Conservation (phyloP, 106 monocot species). For the Chionographis japonica region DNA sequence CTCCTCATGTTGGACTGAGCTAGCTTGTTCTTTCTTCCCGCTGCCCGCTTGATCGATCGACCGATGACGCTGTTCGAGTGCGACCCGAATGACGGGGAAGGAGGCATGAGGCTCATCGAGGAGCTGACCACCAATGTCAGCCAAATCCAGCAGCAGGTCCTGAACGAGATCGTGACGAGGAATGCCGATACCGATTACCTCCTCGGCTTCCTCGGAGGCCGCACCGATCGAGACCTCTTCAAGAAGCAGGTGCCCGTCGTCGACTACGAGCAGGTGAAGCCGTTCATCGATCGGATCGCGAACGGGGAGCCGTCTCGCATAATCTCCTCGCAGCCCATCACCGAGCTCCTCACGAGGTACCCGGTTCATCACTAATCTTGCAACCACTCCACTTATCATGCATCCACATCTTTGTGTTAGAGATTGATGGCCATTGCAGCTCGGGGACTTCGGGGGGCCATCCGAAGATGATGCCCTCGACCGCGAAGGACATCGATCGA, state of each 20-base stretch:
- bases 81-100: constrained; percentile 63
- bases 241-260: constrained; percentile 51
- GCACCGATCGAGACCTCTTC: constrained; percentile 24
- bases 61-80: constrained; percentile 32
- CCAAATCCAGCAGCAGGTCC: constrained; percentile 40
- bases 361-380: neutral
- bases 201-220: constrained; percentile 32
- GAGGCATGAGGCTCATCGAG: constrained; percentile 42
- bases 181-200: constrained; percentile 60
- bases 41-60: neutral
- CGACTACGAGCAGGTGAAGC: constrained; percentile 65
- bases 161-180: constrained; percentile 41
- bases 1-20: neutral
- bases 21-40: neutral
- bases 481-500: constrained; percentile 62
- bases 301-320: constrained; percentile 51
- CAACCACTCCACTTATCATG: too few species aligned
- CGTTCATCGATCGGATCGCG: constrained; percentile 66
- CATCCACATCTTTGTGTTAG: too few species aligned
- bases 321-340: constrained; percentile 58
- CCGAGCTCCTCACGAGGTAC: constrained; percentile 76
- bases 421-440: constrained; percentile 18
- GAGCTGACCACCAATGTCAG: constrained; percentile 48
- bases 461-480: constrained; percentile 82
- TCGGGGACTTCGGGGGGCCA: constrained; percentile 78